Percentiles rank a stretch among this genome's conserved stretches.
phyloP scores from a whole-genome alignment of 768 basidiomycete species.

The Collybia sordida region DNA sequence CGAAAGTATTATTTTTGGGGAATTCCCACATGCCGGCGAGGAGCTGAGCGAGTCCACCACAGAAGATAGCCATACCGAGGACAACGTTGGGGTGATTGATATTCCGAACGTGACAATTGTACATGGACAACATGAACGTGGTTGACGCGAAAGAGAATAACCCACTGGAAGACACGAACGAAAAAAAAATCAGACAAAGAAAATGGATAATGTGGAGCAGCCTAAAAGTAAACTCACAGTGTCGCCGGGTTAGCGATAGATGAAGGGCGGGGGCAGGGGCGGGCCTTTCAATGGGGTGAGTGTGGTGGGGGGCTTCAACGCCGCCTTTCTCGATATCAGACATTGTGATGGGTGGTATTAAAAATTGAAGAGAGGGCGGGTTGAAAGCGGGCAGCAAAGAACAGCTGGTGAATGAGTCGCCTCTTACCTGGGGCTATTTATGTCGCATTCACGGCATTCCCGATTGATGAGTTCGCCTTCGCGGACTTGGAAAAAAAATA shows the following conservation, averaged over 20 bases:
- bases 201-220: not conserved
- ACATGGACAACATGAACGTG: slow-evolving; percentile 76
- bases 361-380: not conserved
- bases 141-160: slow-evolving; percentile 84
- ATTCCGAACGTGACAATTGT: slow-evolving; percentile 59
- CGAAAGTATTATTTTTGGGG: slow-evolving; percentile 67
- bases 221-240: slow-evolving; percentile 34
- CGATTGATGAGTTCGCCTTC: not conserved
- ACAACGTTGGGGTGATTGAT: slow-evolving; percentile 65
- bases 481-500: not conserved
- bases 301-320: slow-evolving; percentile 27
- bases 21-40: slow-evolving; percentile 92
- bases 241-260: slow-evolving; percentile 61
- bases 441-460: not conserved
- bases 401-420: too few species aligned
- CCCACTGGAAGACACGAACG: slow-evolving; percentile 44
- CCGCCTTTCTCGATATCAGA: slow-evolving; percentile 37
- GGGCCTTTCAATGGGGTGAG: slow-evolving; percentile 18
- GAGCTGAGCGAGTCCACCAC: slow-evolving; percentile 83
- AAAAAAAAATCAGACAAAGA: not conserved
- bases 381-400: too few species aligned
- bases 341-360: not conserved
- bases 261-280: slow-evolving; percentile 24
- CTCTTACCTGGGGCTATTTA: not conserved
- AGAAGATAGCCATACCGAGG: slow-evolving; percentile 84